These are phyloP conservation scores for Xylaria intraflava DNA, from an alignment of 495 filamentous ascomycete genomes.

Conservation along the genomic window DNA sequence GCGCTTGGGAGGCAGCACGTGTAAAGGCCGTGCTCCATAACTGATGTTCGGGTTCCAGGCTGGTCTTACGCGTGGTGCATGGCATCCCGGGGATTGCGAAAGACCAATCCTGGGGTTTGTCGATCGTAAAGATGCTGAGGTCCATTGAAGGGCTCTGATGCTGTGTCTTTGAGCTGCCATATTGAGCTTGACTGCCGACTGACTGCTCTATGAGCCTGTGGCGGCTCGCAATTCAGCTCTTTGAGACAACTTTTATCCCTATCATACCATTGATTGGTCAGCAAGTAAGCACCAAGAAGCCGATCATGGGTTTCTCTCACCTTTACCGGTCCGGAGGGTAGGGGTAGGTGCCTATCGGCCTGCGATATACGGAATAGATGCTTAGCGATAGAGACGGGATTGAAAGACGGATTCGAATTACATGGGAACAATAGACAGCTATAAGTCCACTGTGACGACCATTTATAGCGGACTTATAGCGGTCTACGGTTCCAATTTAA, in stretches of 20 bases:
- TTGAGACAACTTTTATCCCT: conserved; percentile 5
- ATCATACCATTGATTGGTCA: conserved; percentile 5
- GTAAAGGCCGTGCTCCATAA: conserved; percentile 21
- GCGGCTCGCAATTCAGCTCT: conserved; percentile 1
- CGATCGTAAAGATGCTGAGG: conserved; percentile 13
- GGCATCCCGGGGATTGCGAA: not conserved
- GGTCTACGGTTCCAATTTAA: too few relatives aligned
- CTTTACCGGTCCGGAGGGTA: too few relatives aligned
- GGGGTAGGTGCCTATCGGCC: too few relatives aligned
- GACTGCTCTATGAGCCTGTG: not conserved
- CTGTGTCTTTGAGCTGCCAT: conserved; percentile 15
- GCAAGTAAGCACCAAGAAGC: conserved; percentile 2
- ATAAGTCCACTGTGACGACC: too few relatives aligned
- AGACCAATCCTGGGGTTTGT: not conserved
- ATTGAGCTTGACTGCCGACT: not conserved
- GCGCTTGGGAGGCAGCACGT: conserved; percentile 27
- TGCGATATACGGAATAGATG: too few relatives aligned
- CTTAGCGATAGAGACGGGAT: too few relatives aligned
- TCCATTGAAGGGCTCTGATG: conserved; percentile 13
- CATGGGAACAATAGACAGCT: too few relatives aligned
- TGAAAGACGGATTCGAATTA: too few relatives aligned
- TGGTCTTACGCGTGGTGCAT: not conserved
- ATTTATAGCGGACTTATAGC: too few relatives aligned
- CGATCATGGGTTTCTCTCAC: not conserved
- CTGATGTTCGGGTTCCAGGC: not conserved